A percentile compares a stretch with the other conserved stretches of the same genome.
Conservation (phyloP, 805 yeast species). For the Debaryomyces tyrocola region DNA sequence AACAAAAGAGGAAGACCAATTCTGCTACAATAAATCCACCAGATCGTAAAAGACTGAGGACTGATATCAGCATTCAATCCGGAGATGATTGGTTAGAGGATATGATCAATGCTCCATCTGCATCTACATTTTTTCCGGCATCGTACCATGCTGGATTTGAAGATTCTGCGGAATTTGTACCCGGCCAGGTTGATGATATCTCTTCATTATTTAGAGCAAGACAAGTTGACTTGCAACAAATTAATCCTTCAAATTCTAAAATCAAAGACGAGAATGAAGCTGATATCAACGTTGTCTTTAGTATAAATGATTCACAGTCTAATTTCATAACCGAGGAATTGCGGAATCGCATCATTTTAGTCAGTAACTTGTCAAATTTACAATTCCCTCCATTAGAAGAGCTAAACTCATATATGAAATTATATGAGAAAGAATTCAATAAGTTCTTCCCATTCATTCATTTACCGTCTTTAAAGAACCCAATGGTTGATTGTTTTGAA, state of each 20-base stretch:
- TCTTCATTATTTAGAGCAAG: slow-evolving; percentile 63
- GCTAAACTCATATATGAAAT: slow-evolving; percentile 69
- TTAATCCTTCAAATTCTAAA: background rate
- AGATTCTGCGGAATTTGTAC: slow-evolving; percentile 8
- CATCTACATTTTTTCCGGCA: slow-evolving; percentile 49
- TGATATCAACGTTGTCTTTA: slow-evolving; percentile 14
- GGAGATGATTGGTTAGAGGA: slow-evolving; percentile 63
- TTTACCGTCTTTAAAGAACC: slow-evolving; percentile 52
- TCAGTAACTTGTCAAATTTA: slow-evolving; percentile 52
- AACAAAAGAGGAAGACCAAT: background rate
- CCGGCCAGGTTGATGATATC: slow-evolving; percentile 43
- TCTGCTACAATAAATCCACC: background rate
- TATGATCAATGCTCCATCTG: slow-evolving; percentile 66
- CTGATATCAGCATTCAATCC: background rate
- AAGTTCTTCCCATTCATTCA: slow-evolving; percentile 84
- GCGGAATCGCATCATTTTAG: slow-evolving; percentile 51
- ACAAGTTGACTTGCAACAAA: slow-evolving; percentile 58
- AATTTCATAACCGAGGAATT: slow-evolving; percentile 45
- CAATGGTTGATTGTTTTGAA: slow-evolving; percentile 41
- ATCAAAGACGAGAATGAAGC: background rate
- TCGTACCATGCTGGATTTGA: slow-evolving; percentile 47
- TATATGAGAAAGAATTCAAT: slow-evolving; percentile 77
- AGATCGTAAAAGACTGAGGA: slow-evolving; percentile 2
- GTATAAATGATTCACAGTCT: slow-evolving; percentile 8
- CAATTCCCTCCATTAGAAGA: slow-evolving; percentile 78